Conservation (phyloP, 805 yeast genomes). For the Hemisphaericaspora nanyangensis region DNA sequence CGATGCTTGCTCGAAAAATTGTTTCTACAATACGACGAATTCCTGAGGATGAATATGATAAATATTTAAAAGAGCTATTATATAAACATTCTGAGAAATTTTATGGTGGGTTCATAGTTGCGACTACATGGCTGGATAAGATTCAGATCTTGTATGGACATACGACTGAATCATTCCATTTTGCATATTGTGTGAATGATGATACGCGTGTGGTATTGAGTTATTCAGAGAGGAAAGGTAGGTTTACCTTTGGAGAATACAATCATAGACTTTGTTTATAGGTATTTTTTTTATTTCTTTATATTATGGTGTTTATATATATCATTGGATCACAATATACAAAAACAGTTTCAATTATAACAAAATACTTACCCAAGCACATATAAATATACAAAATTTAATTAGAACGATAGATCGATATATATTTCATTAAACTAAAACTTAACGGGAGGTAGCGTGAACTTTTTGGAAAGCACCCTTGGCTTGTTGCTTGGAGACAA, state of each 20-base stretch:
- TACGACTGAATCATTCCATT: constrained; percentile 34
- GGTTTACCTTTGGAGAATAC: constrained; percentile 27
- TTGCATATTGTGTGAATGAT: constrained; percentile 20
- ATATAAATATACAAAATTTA: constrained; percentile 8
- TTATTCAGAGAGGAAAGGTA: constrained; percentile 10
- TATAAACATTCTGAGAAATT: constrained; percentile 7
- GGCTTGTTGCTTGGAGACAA: constrained; percentile 89
- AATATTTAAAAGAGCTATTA: constrained; percentile 15
- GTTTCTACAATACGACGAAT: constrained; percentile 11
- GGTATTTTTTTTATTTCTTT: background rate
- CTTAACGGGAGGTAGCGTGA: constrained; percentile 93
- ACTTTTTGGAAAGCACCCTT: constrained; percentile 98
- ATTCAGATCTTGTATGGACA: constrained; percentile 29
- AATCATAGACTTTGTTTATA: background rate
- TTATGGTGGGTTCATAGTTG: constrained; percentile 31
- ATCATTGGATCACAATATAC: constrained; percentile 6
- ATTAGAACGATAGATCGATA: background rate
- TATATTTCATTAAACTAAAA: constrained; percentile 2
- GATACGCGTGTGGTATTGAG: constrained; percentile 23
- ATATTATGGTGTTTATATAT: constrained; percentile 1
- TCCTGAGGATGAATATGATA: constrained; percentile 14
- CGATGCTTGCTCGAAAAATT: constrained; percentile 36
- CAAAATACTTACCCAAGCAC: constrained; percentile 4
- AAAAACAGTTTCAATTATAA: constrained; percentile 4
- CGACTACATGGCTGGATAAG: constrained; percentile 7